Base-by-base conservation (phyloP, 225 moss, liverwort and hornwort genomes). In the Ulota crispa region DNA sequence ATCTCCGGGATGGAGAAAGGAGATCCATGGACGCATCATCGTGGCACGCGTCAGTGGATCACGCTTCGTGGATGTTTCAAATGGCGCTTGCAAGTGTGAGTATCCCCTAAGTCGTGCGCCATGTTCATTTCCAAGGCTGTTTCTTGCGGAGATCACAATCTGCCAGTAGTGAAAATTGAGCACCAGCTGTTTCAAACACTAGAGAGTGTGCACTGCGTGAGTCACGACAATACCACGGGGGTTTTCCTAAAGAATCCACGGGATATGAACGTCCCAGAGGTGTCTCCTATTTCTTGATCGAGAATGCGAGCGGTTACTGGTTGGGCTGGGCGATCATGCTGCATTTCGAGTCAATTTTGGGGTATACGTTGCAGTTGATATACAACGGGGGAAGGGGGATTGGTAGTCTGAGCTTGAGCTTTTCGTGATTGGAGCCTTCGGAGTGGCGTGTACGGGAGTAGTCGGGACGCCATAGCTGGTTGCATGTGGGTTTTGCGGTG, bases 21-120 rank as follows among this genome's bases (percentile, higher is more conserved):
- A 68, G 78, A 66, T 78, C 37, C 26, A 55, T 10, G 55, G 69
- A 59, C 69, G 79, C 31, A 59, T 45, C 32, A 59, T 32, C 32
- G 47, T 70, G 45, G 79, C 60, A 79, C 79, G 79, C 70, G 70
- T 60, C 79, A 4, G 18, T 18, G 34, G 67, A 54, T 66, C 26
- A 67, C 18, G 27, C 36, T 56, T 28, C 4, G 1, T 41, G 30
- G 6, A 9, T 10, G 43, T 70, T 10, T 27, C 42, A 4, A 59
- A 31, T 11, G 7, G 30, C 14, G 16, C 16, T 69, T 20, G 68
- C 41, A 28, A 26, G 27, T 41, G 39, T 27, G 55, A 39, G 39
- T 8, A 8, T 32, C 14, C 0, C 67, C 2, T 27, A 8, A 41
- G 5, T 14, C 1, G 18, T 18, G 18, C 15, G 39, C 30, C 26